phyloP scores from a whole-genome alignment of 768 basidiomycete genomes.

The Agaricus sinodeliciosus region DNA sequence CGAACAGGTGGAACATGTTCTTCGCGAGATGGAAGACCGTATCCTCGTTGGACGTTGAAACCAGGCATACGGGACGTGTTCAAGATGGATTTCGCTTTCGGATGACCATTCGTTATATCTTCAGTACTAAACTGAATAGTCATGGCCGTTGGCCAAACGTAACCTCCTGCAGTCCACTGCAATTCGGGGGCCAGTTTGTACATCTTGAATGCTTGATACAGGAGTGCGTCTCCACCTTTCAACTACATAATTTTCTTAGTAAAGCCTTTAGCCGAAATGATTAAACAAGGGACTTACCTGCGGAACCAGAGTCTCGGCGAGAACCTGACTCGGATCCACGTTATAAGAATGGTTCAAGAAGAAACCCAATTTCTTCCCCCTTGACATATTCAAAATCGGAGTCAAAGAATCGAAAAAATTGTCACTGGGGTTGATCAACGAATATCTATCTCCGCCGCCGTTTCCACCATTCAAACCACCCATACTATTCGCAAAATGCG shows the following conservation, averaged over 20 bases:
- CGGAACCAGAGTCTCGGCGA: constrained; percentile 68
- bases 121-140: constrained; percentile 58
- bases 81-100: constrained; percentile 10
- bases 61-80: constrained; percentile 18
- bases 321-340: constrained; percentile 54
- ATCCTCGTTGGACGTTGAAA: constrained; percentile 15
- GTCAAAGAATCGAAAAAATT: constrained; percentile 65
- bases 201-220: constrained; percentile 72
- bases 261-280: neutral
- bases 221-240: constrained; percentile 68
- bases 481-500: neutral
- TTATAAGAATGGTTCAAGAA: constrained; percentile 60
- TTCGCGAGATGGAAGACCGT: constrained; percentile 13
- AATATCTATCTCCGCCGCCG: constrained; percentile 25
- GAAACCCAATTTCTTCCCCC: constrained; percentile 69
- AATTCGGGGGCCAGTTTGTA: constrained; percentile 72
- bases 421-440: constrained; percentile 69
- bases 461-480: neutral
- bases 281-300: constrained; percentile 38
- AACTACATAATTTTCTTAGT: constrained; percentile 34
- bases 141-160: constrained; percentile 72
- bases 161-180: constrained; percentile 79
- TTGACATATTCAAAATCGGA: constrained; percentile 63
- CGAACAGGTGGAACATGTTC: constrained; percentile 30
- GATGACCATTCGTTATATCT: constrained; percentile 20